Evolutionary conservation across 2,329 filamentous ascomycete species (phyloP), one percentile per base, ranked within the genome.

Genomic region (Diaporthe humulicola): DNA sequence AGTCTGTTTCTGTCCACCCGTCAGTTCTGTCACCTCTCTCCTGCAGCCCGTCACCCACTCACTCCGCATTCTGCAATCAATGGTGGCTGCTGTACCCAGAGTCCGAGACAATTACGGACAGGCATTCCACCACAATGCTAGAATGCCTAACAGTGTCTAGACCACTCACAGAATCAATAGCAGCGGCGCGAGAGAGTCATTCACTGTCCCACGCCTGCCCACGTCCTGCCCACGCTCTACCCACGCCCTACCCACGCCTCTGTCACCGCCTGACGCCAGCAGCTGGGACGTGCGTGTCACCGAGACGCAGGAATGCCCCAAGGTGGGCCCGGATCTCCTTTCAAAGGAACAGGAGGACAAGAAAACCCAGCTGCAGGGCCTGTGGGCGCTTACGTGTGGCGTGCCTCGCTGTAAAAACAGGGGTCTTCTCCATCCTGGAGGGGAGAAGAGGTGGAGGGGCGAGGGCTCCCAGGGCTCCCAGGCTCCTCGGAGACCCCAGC

Each of bases 321-420:
- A 40, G 48, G 64, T 69, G 64, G 64, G 30, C 64, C 64, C 45
- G 48, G 33, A 36, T 40, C 48, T 69, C n/a, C 64, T 54, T 28
- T 14, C 64, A 25, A 38, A 25, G 33, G 33, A 54, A 25, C 33
- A 28, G 30, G 6, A 38, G 30, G 15, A 28, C 42, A 67, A 54
- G 48, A 69, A 54, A 69, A 36, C 45, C 45, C 48, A 54, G 64
- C 45, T 40, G 64, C 64, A 69, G 64, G 64, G 48, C 45, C 22
- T 69, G 7, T 14, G 14, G 64, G 64, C 64, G 64, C 64, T 69
- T 69, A 69, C 64, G 64, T 54, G 64, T 69, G 64, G 64, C 64
- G 64, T 28, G n/a, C n/a, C 48, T 54, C 33, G 64, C 48, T 54
- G 48, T 33, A 40, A 52, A 28, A n/a, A 54, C 45, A 69, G 48